Base-by-base conservation (phyloP, 352 stramenopile species). In the Paralagenidium karlingii region DNA sequence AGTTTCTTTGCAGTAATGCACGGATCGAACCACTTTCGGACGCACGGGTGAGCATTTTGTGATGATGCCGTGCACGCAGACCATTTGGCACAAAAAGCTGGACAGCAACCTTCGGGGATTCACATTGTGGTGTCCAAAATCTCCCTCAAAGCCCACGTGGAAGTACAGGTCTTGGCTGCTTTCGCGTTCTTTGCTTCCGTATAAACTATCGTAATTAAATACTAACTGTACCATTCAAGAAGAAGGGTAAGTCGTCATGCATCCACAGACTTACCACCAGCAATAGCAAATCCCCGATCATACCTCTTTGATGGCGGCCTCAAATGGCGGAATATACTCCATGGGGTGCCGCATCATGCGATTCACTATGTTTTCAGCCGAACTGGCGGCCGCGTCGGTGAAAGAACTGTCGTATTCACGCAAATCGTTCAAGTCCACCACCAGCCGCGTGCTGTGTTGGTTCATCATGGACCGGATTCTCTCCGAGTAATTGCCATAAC, bases 21-120 rank as follows among this genome's bases (percentile, higher is more conserved):
- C 78, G 16, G 82, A 97, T 45, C 82, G 77, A 21, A 98, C 87
- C 19, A 99, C 82, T 67, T 99, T 99, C 9, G 96, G 96, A 39
- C 96, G 91, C 43, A 99, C 89, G 3, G 87, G 70, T 9, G 94
- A 96, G 73, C 87, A 94, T 66, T 98, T 99, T 12, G 96, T 99
- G 18, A 98, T 94, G 44, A 99, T 98, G 11, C 96, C 96, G 55
- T 99, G 94, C 0, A 99, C 93, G 50, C 94, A 98, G 28, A 99
- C 94, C 46, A 99, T 80, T 40, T 96, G 79, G 8, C 86, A 88
- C 8, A 99, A 58, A 25, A 90, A 91, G 5, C 61, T 76, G 8
- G 89, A 89, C 7, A 89, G 71, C 20, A 99, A 67, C 0, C 82
- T 78, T 26, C 96, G 79, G n/a, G 96, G 96, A 48, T 80, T 96